Conservation (phyloP, 805 yeast species). For the Myxozyma kluyveri region DNA sequence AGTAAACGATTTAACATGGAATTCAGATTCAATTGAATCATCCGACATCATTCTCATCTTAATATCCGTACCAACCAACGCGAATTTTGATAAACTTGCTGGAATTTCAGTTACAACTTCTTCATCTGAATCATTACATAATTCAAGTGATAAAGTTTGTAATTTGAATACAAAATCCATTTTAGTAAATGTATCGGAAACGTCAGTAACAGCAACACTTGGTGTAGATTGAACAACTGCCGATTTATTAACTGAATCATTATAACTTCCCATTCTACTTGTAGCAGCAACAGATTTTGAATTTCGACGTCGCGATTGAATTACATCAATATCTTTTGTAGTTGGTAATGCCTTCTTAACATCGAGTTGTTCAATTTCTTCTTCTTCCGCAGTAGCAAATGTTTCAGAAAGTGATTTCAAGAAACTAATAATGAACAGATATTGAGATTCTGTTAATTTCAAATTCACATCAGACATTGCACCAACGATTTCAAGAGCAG, state of each 20-base stretch:
- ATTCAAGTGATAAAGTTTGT: constrained; percentile 25
- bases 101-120: constrained; percentile 18
- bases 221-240: background rate
- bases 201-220: background rate
- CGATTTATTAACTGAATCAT: background rate
- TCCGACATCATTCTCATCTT: constrained; percentile 51
- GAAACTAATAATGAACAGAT: constrained; percentile 29
- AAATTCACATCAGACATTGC: constrained; percentile 32
- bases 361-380: constrained; percentile 7
- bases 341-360: background rate
- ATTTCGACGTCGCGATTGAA: constrained; percentile 3
- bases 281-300: constrained; percentile 14
- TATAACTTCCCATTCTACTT: background rate
- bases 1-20: constrained; percentile 68
- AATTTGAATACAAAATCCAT: constrained; percentile 30
- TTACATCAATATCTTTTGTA: background rate
- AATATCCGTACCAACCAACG: constrained; percentile 58
- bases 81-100: constrained; percentile 50
- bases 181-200: constrained; percentile 27
- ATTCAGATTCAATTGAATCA: constrained; percentile 56
- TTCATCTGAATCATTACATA: constrained; percentile 34
- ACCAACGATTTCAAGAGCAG: constrained; percentile 31
- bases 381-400: constrained; percentile 24
- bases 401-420: constrained; percentile 28
- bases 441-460: constrained; percentile 32